Evolutionary conservation across 352 stramenopile genomes (phyloP).

Genomic region (Sclerospora graminicola): DNA sequence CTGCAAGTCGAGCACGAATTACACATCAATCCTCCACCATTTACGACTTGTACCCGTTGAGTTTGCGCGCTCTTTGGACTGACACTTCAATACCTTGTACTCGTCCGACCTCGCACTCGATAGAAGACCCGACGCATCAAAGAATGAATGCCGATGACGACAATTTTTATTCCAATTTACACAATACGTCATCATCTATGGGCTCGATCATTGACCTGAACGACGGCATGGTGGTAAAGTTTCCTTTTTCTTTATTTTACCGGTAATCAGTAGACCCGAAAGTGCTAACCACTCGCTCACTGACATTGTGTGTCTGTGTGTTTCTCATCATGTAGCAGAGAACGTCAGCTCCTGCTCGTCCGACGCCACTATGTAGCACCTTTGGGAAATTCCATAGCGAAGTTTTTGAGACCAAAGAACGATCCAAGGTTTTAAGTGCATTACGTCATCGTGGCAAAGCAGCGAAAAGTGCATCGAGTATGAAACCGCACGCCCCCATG

Average conservation of each 20-base stretch:
- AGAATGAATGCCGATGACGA: conserved; percentile 17
- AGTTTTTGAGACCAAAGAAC: conserved; percentile 69
- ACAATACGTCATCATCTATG: conserved; percentile 20
- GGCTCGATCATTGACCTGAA: conserved; percentile 12
- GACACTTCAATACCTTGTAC: conserved; percentile 17
- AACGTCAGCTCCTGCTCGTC: conserved; percentile 1
- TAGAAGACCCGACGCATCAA: conserved; percentile 11
- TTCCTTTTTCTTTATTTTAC: conserved; percentile 1
- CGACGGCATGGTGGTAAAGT: conserved; percentile 8
- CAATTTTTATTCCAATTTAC: conserved; percentile 16
- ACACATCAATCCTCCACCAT: conserved; percentile 18
- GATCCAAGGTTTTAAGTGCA: conserved; percentile 63
- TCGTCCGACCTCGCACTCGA: conserved; percentile 16
- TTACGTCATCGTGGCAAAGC: conserved; percentile 56
- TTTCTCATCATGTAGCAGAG: conserved; percentile 4
- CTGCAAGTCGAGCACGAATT: conserved; percentile 5
- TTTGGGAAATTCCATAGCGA: conserved; percentile 70
- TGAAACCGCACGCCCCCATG: conserved; percentile 8
- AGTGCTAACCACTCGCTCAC: background rate
- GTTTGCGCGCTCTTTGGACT: conserved; percentile 20
- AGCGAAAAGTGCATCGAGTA: conserved; percentile 7
- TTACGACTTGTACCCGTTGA: conserved; percentile 65
- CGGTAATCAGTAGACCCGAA: conserved; percentile 4
- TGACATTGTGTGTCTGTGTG: background rate
- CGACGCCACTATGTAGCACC: conserved; percentile 29